Base-by-base conservation (phyloP, 2,329 filamentous ascomycete genomes). In the Trichoderma atrobrunneum region DNA sequence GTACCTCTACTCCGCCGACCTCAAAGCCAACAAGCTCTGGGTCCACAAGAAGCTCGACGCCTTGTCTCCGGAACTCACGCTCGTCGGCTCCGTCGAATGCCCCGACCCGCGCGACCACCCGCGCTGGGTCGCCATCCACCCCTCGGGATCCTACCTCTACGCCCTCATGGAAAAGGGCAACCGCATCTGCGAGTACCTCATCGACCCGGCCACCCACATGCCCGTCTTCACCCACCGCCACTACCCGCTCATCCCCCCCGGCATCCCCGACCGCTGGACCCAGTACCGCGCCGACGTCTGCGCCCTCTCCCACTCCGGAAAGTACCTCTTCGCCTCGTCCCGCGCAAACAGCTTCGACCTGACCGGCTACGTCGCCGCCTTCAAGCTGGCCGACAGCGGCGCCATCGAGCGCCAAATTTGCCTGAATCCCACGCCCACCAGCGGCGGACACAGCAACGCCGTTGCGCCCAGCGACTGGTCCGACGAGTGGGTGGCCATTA, bases 121-220 rank as follows among this genome's bases (percentile, higher is more conserved):
- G 18, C 89, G 94, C 78, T 97, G 94, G 94, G 92, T 97, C 16
- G 93, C 93, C 76, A 91, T 97, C 79, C 92, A 95, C 80, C 91
- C 91, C 3, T 88, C 88, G 1, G 93, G 93, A 24, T 88, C 90
- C 72, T 94, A 94, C 81, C 86, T 97, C 71, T 97, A 97, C 82
- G 93, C 89, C 8, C 86, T 97, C 76, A 97, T 96, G 92, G 94
- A 97, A 82, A 91, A 91, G n/a, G 93, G 93, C 70, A 97, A 97
- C 84, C 86, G 91, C 66, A 83, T 97, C 71, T 93, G 90, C 80
- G 92, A 94, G 77, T 97, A 96, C 81, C 87, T 92, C 75, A 90
- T 97, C 81, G 92, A 96, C 80, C 88, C 90, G 71, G 80, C 85
- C 59, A 93, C 92, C 5, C 91, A 90, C 80, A 83, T 93, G 79